phyloP scores from a whole-genome alignment of 2,329 filamentous ascomycete species.

The Phialophora chinensis region DNA sequence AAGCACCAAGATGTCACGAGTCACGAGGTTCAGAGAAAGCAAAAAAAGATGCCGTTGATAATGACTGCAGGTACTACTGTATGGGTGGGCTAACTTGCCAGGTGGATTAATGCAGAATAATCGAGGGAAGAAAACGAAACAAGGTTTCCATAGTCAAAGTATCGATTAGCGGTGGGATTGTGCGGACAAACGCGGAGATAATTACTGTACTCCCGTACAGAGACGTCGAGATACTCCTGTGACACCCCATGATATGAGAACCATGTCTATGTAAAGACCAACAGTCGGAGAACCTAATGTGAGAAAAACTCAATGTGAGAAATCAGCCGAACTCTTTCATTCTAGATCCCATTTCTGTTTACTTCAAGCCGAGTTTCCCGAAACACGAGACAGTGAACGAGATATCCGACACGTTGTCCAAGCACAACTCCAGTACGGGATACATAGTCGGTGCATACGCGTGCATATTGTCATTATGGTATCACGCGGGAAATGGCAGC shows the following conservation, averaged over 20 bases:
- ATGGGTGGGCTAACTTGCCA: neutral
- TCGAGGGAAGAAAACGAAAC: neutral
- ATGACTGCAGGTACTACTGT: neutral
- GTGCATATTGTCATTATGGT: too few relatives aligned
- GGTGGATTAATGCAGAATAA: conserved; percentile 1
- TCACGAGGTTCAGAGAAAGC: neutral
- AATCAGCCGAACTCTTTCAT: neutral
- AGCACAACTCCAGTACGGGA: neutral
- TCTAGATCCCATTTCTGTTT: neutral
- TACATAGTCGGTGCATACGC: neutral
- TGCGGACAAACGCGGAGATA: neutral
- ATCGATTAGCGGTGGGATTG: neutral
- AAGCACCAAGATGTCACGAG: neutral
- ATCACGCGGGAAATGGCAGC: neutral
- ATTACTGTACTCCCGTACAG: too few relatives aligned
- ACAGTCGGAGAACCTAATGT: neutral
- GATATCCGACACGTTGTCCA: neutral
- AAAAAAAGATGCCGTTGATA: neutral
- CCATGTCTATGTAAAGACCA: neutral
- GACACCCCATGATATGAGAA: neutral
- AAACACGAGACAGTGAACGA: neutral
- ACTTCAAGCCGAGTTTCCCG: neutral
- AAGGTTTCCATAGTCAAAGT: neutral
- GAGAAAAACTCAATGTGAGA: neutral
- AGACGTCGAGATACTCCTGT: neutral